phyloP scores from a whole-genome alignment of 2,329 filamentous ascomycete genomes.

The Colletotrichum limetticola region DNA sequence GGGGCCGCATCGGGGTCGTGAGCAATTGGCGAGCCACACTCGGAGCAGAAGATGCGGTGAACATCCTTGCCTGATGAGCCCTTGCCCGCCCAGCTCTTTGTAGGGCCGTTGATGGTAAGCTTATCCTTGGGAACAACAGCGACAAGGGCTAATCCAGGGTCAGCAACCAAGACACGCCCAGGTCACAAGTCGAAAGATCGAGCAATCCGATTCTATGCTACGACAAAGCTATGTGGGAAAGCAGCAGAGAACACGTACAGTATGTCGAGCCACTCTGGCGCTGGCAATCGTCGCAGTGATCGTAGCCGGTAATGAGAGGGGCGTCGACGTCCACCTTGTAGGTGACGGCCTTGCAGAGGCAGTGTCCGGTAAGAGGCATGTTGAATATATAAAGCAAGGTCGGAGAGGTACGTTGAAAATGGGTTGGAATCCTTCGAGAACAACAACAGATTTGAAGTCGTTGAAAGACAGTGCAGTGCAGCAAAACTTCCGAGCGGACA shows the following conservation, averaged over 20 bases:
- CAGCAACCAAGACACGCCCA: background rate
- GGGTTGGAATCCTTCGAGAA: slow-evolving; percentile 16
- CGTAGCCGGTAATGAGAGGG: slow-evolving; percentile 69
- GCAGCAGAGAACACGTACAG: slow-evolving; percentile 55
- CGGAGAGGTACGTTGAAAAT: background rate
- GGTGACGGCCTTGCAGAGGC: slow-evolving; percentile 77
- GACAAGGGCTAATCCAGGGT: slow-evolving; percentile 65
- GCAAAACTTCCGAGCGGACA: slow-evolving; percentile 4
- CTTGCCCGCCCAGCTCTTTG: slow-evolving; percentile 71
- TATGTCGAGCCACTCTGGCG: slow-evolving; percentile 76
- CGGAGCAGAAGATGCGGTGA: slow-evolving; percentile 75
- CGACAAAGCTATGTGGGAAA: background rate
- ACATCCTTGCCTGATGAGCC: slow-evolving; percentile 71
- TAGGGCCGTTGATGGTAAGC: slow-evolving; percentile 70
- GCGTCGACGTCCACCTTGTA: slow-evolving; percentile 68
- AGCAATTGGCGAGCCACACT: slow-evolving; percentile 76
- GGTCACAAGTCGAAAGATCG: background rate
- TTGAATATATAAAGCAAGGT: slow-evolving; percentile 38
- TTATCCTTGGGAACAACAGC: slow-evolving; percentile 74
- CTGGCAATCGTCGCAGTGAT: slow-evolving; percentile 80
- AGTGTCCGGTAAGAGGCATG: slow-evolving; percentile 77
- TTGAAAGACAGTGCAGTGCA: slow-evolving; percentile 18
- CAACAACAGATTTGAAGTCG: background rate
- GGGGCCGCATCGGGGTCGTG: slow-evolving; percentile 78
- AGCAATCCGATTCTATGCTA: background rate